Evolutionary conservation across 192 early-diverging fungal species (phyloP).

Genomic region (Phlyctochytrium planicorne): DNA sequence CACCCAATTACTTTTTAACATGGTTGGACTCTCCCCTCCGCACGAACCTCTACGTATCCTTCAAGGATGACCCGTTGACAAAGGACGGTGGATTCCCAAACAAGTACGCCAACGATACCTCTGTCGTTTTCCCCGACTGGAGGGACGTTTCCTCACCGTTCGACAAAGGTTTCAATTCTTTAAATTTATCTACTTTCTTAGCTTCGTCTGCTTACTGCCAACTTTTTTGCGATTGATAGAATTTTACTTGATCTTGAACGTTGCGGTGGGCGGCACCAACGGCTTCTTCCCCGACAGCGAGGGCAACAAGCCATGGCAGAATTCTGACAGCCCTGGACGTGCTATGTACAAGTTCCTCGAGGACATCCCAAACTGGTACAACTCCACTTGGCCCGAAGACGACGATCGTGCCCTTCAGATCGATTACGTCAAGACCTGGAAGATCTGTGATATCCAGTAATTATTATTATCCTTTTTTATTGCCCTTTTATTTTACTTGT

Average conservation of each 20-base stretch:
- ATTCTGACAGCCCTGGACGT: constrained; percentile 29
- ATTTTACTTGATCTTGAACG: constrained; percentile 52
- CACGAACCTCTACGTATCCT: constrained; percentile 48
- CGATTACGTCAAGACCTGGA: constrained; percentile 38
- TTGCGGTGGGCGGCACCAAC: constrained; percentile 59
- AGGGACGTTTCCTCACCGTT: constrained; percentile 50
- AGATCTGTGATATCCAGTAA: too few relatives aligned
- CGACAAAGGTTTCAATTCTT: constrained; percentile 56
- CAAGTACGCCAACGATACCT: constrained; percentile 42
- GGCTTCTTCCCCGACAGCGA: constrained; percentile 58
- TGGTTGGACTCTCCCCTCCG: constrained; percentile 51
- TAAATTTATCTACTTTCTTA: not conserved
- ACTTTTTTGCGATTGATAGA: constrained; percentile 8
- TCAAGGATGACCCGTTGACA: constrained; percentile 42
- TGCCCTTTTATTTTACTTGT: too few relatives aligned
- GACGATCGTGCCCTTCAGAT: constrained; percentile 26
- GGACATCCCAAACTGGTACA: constrained; percentile 45
- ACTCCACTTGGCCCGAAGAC: constrained; percentile 46
- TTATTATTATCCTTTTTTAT: too few relatives aligned
- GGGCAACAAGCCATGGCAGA: constrained; percentile 49
- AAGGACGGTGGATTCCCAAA: constrained; percentile 50
- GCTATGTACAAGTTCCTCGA: constrained; percentile 56
- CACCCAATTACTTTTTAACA: constrained; percentile 48
- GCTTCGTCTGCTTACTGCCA: not conserved
- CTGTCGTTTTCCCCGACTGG: not conserved